phyloP scores from a whole-genome alignment of 108 stramenopile genomes.

The Fistulifera solaris region DNA sequence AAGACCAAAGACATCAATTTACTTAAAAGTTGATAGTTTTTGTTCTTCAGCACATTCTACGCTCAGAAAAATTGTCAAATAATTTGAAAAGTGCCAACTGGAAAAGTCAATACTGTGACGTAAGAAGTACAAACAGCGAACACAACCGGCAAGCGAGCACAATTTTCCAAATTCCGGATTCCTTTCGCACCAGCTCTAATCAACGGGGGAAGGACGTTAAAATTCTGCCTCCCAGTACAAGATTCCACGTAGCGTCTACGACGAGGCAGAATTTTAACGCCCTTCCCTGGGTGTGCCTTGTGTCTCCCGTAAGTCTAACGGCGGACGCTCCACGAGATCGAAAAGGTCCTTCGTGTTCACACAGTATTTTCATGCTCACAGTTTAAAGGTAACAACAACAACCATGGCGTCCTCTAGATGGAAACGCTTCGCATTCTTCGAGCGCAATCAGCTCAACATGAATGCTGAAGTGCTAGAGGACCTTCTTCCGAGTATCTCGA shows the following conservation, averaged over 20 bases:
- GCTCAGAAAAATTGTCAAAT: slow-evolving; percentile 12
- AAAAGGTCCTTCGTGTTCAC: too few species aligned
- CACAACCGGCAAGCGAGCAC: not conserved
- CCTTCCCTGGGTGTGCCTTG: too few species aligned
- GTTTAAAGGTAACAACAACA: not conserved
- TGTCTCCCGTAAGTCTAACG: too few species aligned
- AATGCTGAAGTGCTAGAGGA: slow-evolving; percentile 67
- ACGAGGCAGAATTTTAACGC: too few species aligned
- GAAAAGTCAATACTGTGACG: not conserved
- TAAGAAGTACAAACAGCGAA: not conserved
- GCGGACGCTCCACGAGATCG: too few species aligned
- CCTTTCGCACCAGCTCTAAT: not conserved
- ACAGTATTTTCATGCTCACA: too few species aligned
- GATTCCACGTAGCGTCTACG: too few species aligned
- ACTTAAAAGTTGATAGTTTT: too few species aligned
- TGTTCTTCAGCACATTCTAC: too few species aligned
- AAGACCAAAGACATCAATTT: too few species aligned
- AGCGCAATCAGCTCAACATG: slow-evolving; percentile 55
- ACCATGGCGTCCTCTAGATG: slow-evolving; percentile 76
- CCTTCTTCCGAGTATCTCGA: slow-evolving; percentile 27
- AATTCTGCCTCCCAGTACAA: too few species aligned
- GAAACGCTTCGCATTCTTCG: slow-evolving; percentile 89
- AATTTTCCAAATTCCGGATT: not conserved
- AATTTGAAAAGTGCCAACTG: not conserved
- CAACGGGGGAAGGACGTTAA: too few species aligned